Percentiles rank a stretch among this genome's conserved stretches.
phyloP scores from a whole-genome alignment of 495 filamentous ascomycete species.

The Aspergillus carlsbadensis region DNA sequence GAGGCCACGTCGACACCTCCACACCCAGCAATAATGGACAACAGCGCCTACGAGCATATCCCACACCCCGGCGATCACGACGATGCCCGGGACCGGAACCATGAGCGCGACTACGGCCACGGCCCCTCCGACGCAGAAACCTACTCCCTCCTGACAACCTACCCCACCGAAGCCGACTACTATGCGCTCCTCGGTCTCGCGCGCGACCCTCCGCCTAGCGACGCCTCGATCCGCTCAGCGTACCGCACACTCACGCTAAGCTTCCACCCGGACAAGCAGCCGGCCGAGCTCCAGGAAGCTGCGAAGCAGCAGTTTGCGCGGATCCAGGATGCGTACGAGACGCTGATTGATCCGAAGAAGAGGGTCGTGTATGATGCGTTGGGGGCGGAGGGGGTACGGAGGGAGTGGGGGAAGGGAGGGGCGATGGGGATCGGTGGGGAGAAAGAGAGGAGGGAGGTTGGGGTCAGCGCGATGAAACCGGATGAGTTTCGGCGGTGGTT shows the following conservation, averaged over 20 bases:
- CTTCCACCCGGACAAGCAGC: conserved; percentile 61
- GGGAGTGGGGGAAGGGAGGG: conserved; percentile 40
- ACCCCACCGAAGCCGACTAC: conserved; percentile 42
- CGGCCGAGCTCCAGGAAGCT: conserved; percentile 42
- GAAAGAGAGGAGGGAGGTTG: conserved; percentile 27
- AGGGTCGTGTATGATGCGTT: conserved; percentile 54
- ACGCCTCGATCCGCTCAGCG: conserved; percentile 50
- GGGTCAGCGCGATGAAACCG: conserved; percentile 43
- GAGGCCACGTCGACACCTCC: too few relatives aligned
- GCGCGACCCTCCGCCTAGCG: conserved; percentile 42
- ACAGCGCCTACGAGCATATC: too few relatives aligned
- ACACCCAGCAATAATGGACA: too few relatives aligned
- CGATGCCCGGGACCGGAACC: neutral
- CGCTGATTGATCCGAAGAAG: conserved; percentile 53
- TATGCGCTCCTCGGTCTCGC: conserved; percentile 53
- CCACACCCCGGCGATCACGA: neutral
- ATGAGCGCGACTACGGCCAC: neutral
- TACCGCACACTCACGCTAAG: conserved; percentile 53
- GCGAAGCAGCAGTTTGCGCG: conserved; percentile 49
- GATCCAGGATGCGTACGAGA: conserved; percentile 55
- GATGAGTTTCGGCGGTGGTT: conserved; percentile 53
- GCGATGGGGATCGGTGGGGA: conserved; percentile 31
- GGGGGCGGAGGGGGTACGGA: conserved; percentile 44
- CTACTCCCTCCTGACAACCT: conserved; percentile 18
- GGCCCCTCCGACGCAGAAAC: conserved; percentile 1